Conservation (phyloP, 306 rosid genomes). For the Dryas drummondii region DNA sequence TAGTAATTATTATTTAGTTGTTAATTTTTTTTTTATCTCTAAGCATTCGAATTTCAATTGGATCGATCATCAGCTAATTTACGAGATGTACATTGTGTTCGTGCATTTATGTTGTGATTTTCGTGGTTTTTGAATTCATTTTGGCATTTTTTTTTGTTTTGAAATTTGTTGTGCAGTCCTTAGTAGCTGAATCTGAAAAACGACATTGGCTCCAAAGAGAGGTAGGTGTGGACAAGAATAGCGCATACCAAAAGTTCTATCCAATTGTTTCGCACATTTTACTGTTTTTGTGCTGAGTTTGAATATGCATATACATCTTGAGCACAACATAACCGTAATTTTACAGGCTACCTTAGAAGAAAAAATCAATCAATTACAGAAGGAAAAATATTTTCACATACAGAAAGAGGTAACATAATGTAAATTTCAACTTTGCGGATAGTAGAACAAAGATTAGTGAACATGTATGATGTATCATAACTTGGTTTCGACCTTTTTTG, state of each 20-base stretch:
- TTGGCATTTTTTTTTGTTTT: neutral
- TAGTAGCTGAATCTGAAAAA: slow-evolving; percentile 26
- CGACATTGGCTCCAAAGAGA: slow-evolving; percentile 26
- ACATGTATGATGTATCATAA: neutral
- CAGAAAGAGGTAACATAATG: slow-evolving; percentile 36
- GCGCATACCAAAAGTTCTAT: neutral
- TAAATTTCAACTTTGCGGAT: neutral
- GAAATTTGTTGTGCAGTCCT: slow-evolving; percentile 14
- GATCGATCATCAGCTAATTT: neutral
- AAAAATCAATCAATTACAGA: slow-evolving; percentile 31
- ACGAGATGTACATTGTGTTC: neutral
- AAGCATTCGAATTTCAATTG: neutral
- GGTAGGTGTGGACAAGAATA: slow-evolving; percentile 7
- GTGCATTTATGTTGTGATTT: neutral
- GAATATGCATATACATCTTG: slow-evolving; percentile 19
- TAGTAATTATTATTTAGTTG: neutral
- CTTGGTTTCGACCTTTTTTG: neutral
- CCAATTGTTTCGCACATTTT: neutral
- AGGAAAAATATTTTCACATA: slow-evolving; percentile 35
- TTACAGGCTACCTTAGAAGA: slow-evolving; percentile 38
- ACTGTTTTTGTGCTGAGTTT: slow-evolving; percentile 1
- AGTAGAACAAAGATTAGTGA: neutral
- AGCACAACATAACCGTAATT: slow-evolving; percentile 17
- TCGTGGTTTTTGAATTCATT: neutral
- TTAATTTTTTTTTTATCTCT: neutral